These are phyloP conservation scores for Nicotiana paniculata DNA, from an alignment of 257 asterid genomes.

Conservation along the genomic window DNA sequence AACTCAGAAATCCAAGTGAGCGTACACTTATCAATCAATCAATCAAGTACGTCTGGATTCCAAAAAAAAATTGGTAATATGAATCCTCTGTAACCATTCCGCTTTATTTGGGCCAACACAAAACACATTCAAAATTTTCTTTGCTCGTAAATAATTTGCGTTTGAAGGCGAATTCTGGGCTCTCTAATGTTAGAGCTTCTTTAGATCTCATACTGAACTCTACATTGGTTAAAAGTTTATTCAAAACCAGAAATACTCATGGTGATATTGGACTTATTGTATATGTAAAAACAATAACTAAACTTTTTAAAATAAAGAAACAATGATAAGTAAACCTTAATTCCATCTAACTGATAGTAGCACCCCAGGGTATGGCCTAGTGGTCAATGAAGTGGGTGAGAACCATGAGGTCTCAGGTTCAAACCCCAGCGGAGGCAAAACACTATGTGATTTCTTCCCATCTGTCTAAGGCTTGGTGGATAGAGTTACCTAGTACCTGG, in stretches of 20 bases:
- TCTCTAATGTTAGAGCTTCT: background rate
- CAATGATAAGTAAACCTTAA: no score
- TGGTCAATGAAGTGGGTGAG: no score
- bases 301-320: background rate
- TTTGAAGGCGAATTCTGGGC: background rate
- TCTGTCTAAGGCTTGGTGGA: no score
- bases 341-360: no score
- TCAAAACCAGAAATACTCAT: background rate
- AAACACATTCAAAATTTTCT: background rate
- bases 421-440: no score
- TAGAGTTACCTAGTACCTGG: no score
- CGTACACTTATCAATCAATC: background rate
- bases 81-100: background rate
- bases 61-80: background rate
- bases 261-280: background rate
- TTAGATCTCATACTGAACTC: background rate
- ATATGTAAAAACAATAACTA: background rate
- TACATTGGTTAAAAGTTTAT: background rate
- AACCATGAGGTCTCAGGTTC: no score
- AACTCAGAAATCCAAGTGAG: background rate
- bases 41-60: background rate
- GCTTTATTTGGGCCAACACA: background rate
- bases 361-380: no score
- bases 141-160: background rate
- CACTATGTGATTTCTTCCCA: no score